phyloP scores from a whole-genome alignment of 2,329 filamentous ascomycete species.

The Whalleya microplaca region DNA sequence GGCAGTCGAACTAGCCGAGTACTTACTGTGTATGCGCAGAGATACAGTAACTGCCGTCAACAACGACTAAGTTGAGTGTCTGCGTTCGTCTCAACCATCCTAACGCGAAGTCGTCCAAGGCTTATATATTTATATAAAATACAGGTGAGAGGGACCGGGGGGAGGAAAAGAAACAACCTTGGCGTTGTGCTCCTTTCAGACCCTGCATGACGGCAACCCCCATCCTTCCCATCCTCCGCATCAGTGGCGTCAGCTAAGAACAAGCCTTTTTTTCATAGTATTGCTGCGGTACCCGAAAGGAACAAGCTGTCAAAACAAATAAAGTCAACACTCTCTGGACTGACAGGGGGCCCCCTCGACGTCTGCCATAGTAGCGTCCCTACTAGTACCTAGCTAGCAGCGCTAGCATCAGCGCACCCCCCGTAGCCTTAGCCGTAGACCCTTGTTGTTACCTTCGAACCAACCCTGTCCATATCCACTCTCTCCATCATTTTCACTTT shows the following conservation, averaged over 20 bases:
- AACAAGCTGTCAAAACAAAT: background rate
- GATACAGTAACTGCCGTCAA: background rate
- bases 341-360: background rate
- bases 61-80: background rate
- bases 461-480: slow-evolving; percentile 28
- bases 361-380: background rate
- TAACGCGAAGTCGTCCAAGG: background rate
- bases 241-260: slow-evolving; percentile 40
- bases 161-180: slow-evolving; percentile 1
- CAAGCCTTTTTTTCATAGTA: slow-evolving; percentile 17
- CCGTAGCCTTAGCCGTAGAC: slow-evolving; percentile 24
- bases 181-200: slow-evolving; percentile 30
- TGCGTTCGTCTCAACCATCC: background rate
- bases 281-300: background rate
- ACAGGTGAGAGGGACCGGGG: background rate
- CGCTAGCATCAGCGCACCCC: slow-evolving; percentile 15
- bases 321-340: background rate
- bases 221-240: slow-evolving; percentile 36
- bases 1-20: slow-evolving; percentile 6
- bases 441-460: slow-evolving; percentile 27
- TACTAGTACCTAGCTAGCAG: background rate
- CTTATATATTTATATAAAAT: background rate
- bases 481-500: slow-evolving; percentile 20
- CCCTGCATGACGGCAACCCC: slow-evolving; percentile 39
- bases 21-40: background rate